Base-by-base conservation (phyloP, 768 basidiomycete species). In the Phlebiopsis gigantea region DNA sequence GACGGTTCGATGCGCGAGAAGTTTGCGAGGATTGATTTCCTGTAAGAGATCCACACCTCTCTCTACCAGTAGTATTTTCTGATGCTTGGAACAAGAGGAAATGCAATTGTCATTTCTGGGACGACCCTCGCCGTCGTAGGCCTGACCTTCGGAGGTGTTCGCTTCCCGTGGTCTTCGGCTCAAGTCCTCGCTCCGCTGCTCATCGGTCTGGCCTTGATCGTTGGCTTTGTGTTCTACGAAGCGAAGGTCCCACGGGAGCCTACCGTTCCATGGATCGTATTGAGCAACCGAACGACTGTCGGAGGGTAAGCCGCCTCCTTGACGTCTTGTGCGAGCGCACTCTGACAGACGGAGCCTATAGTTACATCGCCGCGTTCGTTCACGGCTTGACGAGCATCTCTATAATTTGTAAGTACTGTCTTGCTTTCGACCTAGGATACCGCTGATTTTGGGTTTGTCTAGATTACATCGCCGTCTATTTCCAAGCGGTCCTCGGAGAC, bases 401-500 rank as follows among this genome's bases (percentile, higher is more conserved):
- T 2, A 39, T 56, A 21, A 57, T 66, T 8, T 73, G 70, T 71
- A 52, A 48, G 64, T 34, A 9, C 21, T 2, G 2, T 2, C 69
- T 41, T 19, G 21, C 19, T 45, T 5, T 2, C 17, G 19, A 1
- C n/a, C 8, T 21, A 49, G 25, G n/a, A 7, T 46, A 14, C 26
- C 2, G 8, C 21, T 6, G 5, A 4, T 25, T 41, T 29, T 21
- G 5, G 26, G 12, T 12, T 21, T 46, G 6, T 29, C 22, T 63
- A 72, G 75, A 75, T 58, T 78, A 75, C 57, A 61, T 73, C 3
- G 75, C 75, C 1, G 71, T 75, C 8, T 79, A 73, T 61, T 78
- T 75, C 59, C 78, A 79, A 60, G 75, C 76, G 1, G 72, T 70
- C 58, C 69, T 69, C 54, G 68, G 63, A 6, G 64, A 68, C 12